These are phyloP conservation scores for Tulasnella sp. DNA, from an alignment of 768 basidiomycete genomes.

Conservation along the genomic window DNA sequence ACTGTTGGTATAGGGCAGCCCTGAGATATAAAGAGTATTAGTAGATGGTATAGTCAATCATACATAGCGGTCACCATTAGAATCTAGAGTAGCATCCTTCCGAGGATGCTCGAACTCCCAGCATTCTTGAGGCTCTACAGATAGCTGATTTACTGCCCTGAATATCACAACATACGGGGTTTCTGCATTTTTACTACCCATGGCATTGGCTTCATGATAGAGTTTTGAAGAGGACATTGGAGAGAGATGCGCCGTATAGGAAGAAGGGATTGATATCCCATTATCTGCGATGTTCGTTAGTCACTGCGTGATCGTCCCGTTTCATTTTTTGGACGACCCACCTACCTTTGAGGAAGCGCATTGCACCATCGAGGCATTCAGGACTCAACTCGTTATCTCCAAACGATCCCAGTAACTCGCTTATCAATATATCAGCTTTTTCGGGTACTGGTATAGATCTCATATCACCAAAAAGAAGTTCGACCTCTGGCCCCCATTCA, in stretches of 20 bases:
- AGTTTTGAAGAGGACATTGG: conserved; percentile 91
- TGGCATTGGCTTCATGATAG: conserved; percentile 64
- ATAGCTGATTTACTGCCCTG: conserved; percentile 79
- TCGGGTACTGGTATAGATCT: conserved; percentile 69
- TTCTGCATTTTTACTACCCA: conserved; percentile 50
- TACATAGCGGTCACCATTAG: conserved; percentile 43
- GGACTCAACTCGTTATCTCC: conserved; percentile 98
- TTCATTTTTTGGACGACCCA: too few species aligned
- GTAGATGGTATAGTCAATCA: neutral
- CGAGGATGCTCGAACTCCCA: conserved; percentile 97
- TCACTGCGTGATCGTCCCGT: too few species aligned
- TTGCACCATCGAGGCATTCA: conserved; percentile 92
- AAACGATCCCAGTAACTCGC: conserved; percentile 91
- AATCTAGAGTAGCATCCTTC: conserved; percentile 60
- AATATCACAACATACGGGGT: conserved; percentile 99
- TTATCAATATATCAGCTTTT: conserved; percentile 82
- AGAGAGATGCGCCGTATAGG: conserved; percentile 89
- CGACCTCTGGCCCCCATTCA: conserved; percentile 75
- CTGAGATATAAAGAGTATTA: too few species aligned
- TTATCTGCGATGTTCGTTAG: conserved; percentile 40
- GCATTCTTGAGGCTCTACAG: conserved; percentile 69
- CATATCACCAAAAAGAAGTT: conserved; percentile 93
- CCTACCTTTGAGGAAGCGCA: conserved; percentile 86
- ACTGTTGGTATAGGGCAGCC: conserved; percentile 84
- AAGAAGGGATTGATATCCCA: conserved; percentile 91